A percentile compares a stretch with the other conserved stretches of the same genome.
Evolutionary conservation across 495 filamentous ascomycete species (phyloP).

Genomic region (Podospora pseudocomata): DNA sequence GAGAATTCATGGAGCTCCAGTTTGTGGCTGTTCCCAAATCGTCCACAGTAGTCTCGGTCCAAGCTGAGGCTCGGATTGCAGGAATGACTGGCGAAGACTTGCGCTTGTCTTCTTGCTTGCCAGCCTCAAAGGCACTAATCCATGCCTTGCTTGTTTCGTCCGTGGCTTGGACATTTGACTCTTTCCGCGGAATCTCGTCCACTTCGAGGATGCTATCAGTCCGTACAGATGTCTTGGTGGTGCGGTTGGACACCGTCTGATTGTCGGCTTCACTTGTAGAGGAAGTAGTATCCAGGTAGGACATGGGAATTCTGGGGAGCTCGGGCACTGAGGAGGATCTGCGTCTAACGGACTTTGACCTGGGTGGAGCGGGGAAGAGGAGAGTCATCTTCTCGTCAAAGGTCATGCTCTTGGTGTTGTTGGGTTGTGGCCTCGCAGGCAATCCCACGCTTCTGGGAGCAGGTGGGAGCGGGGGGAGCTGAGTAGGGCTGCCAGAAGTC

Average conservation of each 20-base stretch:
- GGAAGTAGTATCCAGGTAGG: conserved; percentile 23
- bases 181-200: conserved; percentile 32
- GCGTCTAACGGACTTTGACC: conserved; percentile 29
- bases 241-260: conserved; percentile 30
- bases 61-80: conserved; percentile 28
- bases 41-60: conserved; percentile 35
- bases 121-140: conserved; percentile 37
- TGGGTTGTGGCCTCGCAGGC: conserved; percentile 34
- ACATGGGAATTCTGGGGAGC: conserved; percentile 37
- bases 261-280: conserved; percentile 19
- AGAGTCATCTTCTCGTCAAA: conserved; percentile 50
- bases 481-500: conserved; percentile 46
- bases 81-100: conserved; percentile 40
- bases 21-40: conserved; percentile 31
- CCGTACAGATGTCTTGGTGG: conserved; percentile 32
- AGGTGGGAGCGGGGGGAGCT: conserved; percentile 44
- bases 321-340: conserved; percentile 46
- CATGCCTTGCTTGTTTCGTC: conserved; percentile 39
- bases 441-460: conserved; percentile 40
- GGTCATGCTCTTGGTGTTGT: conserved; percentile 53
- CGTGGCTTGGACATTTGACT: conserved; percentile 24
- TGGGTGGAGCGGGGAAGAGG: conserved; percentile 44
- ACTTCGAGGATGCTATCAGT: conserved; percentile 41
- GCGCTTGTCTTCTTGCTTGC: conserved; percentile 31
- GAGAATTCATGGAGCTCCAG: conserved; percentile 43